Base-by-base conservation (phyloP, 176 grass and related monocot species). In the Echinochloa phyllopogon region DNA sequence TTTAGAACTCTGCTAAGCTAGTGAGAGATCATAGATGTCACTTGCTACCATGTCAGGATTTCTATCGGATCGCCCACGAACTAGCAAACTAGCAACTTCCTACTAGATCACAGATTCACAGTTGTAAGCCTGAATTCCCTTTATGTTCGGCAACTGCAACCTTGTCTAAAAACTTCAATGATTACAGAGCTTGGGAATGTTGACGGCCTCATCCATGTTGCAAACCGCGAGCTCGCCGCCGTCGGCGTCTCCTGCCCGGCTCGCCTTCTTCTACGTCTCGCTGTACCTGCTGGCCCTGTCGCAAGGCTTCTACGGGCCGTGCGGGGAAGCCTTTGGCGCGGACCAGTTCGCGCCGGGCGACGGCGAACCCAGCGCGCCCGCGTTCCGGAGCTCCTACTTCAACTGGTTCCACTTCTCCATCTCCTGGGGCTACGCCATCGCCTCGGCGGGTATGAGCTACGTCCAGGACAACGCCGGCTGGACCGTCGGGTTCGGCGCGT, bases 321-420 rank as follows among this genome's bases (percentile, higher is more conserved):
- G 87, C 24, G 51, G 75, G 27, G 81, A 91, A 45, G 86, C 95
- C 69, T 65, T 94, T 6, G 95, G 88, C 8, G 95, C 92, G 1
- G 90, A 94, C 82, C 95, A 97, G 51, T 97, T 94, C 72, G 56
- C 76, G 44, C 51, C 42, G 57, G 51, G 58, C 49, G 72, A 65
- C 6, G 52, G 25, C 60, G 60, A 78, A 13, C 58, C 75, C 5
- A 6, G 49, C 40, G 74, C 63, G 56, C 45, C 42, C 38, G 40
- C 78, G 40, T 84, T 90, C 0, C 73, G 88, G 50, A 94, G 87
- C 78, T 90, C 91, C n/a, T 97, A 91, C 79, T 93, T 97, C 89
- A 97, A 92, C 84, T 97, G 94, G 94, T 79, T 84, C 87, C 92
- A 89, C 82, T 96, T 96, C 64, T 87, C 56, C 45, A 52, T 93